Base-by-base conservation (phyloP, 108 stramenopile species). In the Discostella stelligeroides region DNA sequence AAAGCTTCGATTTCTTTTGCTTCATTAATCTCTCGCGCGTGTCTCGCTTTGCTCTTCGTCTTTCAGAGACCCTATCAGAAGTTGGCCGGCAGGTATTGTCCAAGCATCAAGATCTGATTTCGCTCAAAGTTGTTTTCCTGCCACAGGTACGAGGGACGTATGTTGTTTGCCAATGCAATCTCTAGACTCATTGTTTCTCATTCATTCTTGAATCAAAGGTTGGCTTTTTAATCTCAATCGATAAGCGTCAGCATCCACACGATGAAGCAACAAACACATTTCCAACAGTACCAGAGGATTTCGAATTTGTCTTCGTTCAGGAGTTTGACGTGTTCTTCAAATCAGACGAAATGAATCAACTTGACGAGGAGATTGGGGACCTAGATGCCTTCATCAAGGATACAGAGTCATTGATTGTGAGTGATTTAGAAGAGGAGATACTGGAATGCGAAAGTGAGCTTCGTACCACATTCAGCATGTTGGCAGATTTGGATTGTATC, bases 331-430 rank as follows among this genome's bases (percentile, higher is more conserved):
- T 82, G 20, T 98, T 86, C 77, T 98, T 94, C 86, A 98, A 97
- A 61, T 88, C 80, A 24, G 56, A 80, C 1, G 87, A 87, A 15
- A 95, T 94, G 84, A 63, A 71, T 57, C 79, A 82, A 29, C 74
- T 98, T 11, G 97, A 98, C 68, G 89, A 95, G 15, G 83, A 88
- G 13, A 85, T 95, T 65, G 98, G 98, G 4, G 97, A 98, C 63
- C 63, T 98, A 4, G 89, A 96, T 78, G 86, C 86, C 3, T 79
- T 87, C 50, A 98, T 97, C 63, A 91, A 93, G 60, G 98, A 97
- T 68, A 87, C 79, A 15, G 94, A 97, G 72, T 55, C 76, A 9
- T 70, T 87, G 58, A 92, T 98, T 28, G 87, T 97, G 50, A 81
- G 86, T n/a, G 92, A 92, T 54, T 84, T 98, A 12, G 98, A 97